Evolutionary conservation across 306 rosid species (phyloP).

Genomic region (Astragalus membranaceus): DNA sequence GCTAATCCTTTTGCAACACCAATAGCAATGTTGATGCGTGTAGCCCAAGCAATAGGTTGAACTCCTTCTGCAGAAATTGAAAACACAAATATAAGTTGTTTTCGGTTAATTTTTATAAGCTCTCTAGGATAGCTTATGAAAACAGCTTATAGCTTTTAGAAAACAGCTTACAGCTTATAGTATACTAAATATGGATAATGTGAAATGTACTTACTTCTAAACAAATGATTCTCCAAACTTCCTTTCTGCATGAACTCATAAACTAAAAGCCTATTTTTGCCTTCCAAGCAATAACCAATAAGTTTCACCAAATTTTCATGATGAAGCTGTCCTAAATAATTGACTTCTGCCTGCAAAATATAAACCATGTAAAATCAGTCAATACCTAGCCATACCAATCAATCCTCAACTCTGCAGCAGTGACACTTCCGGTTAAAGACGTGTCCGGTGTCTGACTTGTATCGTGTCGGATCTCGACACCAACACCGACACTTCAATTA

Average conservation of each 20-base stretch:
- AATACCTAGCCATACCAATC: slow-evolving; percentile 8
- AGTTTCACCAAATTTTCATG: slow-evolving; percentile 89
- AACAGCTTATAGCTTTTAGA: too few species aligned
- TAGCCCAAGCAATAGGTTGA: slow-evolving; percentile 73
- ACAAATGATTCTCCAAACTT: slow-evolving; percentile 84
- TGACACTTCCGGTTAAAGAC: too few species aligned
- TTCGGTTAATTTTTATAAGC: too few species aligned
- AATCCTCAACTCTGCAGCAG: background rate
- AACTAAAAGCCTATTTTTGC: slow-evolving; percentile 76
- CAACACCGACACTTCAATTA: too few species aligned
- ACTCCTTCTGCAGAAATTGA: slow-evolving; percentile 58
- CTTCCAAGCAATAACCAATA: slow-evolving; percentile 74
- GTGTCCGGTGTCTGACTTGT: too few species aligned
- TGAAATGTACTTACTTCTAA: slow-evolving; percentile 63
- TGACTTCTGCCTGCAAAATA: slow-evolving; percentile 78
- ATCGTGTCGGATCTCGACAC: too few species aligned
- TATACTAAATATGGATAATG: background rate
- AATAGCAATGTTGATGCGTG: slow-evolving; percentile 61
- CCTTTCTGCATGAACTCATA: slow-evolving; percentile 88
- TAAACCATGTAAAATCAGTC: slow-evolving; percentile 10
- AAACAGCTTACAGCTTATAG: too few species aligned
- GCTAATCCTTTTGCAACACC: slow-evolving; percentile 69
- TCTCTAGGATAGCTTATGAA: too few species aligned
- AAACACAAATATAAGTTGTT: background rate
- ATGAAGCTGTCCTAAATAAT: slow-evolving; percentile 77